Evolutionary conservation across 257 asterid species (phyloP).

Genomic region (Marsdenia floribunda): DNA sequence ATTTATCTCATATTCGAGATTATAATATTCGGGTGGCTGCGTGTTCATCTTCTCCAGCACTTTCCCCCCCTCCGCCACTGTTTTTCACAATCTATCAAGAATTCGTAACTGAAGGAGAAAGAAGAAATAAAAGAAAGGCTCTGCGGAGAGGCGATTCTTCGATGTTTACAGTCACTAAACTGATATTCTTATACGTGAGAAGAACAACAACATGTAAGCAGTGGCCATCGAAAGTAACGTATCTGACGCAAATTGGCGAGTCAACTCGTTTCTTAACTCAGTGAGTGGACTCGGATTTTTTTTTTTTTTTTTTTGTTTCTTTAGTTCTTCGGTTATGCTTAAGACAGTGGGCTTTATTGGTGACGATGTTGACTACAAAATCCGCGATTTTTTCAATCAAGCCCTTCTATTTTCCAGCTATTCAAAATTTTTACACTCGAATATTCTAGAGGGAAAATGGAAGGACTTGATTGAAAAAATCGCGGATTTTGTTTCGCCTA

Average conservation of each 20-base stretch:
- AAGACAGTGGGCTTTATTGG: neutral
- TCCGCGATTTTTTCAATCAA: no score
- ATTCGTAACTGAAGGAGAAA: neutral
- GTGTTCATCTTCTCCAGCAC: neutral
- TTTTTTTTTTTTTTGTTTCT: no score
- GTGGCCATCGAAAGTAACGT: slow-evolving; percentile 29
- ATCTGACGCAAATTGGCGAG: slow-evolving; percentile 1
- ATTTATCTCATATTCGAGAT: neutral
- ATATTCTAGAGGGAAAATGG: no score
- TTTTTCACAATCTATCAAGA: neutral
- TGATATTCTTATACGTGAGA: slow-evolving; percentile 14
- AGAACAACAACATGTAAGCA: neutral
- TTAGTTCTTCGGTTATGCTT: no score
- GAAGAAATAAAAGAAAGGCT: neutral
- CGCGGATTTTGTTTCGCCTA: no score
- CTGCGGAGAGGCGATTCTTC: slow-evolving; percentile 1
- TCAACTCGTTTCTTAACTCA: slow-evolving; percentile 8
- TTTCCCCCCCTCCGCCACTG: neutral
- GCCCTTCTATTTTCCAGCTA: no score
- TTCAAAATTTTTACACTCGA: no score
- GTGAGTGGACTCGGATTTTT: slow-evolving; percentile 13
- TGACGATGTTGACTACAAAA: neutral
- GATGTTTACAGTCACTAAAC: slow-evolving; percentile 15
- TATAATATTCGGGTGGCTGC: slow-evolving; percentile 30
- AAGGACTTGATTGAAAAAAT: no score